These are phyloP conservation scores for Cyclanthera cordifolia DNA, from an alignment of 306 rosid species.

Conservation along the genomic window DNA sequence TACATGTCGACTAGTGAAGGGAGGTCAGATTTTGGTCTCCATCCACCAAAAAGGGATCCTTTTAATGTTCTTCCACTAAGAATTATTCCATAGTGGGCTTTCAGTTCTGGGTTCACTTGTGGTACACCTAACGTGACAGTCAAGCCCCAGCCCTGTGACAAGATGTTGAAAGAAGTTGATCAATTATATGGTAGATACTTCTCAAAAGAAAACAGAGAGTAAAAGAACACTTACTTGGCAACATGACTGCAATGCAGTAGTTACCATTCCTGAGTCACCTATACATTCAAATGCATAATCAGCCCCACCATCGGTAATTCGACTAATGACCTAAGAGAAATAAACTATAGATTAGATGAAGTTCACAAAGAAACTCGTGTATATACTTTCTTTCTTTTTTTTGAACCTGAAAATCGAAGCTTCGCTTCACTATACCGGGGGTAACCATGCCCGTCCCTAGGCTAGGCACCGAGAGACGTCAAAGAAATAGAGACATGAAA, in stretches of 20 bases:
- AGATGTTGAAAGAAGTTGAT: slow-evolving; percentile 7
- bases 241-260: slow-evolving; percentile 84
- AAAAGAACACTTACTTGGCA: slow-evolving; percentile 52
- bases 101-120: slow-evolving; percentile 64
- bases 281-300: slow-evolving; percentile 88
- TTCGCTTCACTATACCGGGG: no score
- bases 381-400: no score
- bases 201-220: not conserved
- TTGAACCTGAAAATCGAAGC: no score
- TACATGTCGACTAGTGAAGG: slow-evolving; percentile 84
- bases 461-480: no score
- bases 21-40: slow-evolving; percentile 91
- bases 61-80: slow-evolving; percentile 75
- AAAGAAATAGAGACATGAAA: no score
- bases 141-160: slow-evolving; percentile 74
- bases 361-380: not conserved
- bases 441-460: no score
- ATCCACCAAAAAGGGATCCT: slow-evolving; percentile 88
- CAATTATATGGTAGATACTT: slow-evolving; percentile 1
- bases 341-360: slow-evolving; percentile 6
- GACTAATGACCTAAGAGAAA: slow-evolving; percentile 51
- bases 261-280: slow-evolving; percentile 80
- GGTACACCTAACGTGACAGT: slow-evolving; percentile 94
- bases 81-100: slow-evolving; percentile 64
- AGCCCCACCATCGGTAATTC: slow-evolving; percentile 80